phyloP scores from a whole-genome alignment of 345 rosid species.

The Ricinus communis region DNA sequence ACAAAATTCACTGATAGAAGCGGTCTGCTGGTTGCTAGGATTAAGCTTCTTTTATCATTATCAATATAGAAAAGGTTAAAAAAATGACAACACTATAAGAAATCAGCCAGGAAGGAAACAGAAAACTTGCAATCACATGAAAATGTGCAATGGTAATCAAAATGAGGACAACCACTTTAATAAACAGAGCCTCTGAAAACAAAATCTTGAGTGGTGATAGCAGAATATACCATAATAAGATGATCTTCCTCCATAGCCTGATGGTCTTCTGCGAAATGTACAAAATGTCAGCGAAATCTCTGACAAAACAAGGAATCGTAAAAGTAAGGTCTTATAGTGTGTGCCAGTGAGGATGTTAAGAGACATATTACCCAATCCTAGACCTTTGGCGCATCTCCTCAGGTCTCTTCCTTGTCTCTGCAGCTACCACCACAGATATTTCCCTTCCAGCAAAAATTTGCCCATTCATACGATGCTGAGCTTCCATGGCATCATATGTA shows the following conservation, averaged over 20 bases:
- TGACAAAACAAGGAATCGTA: not conserved
- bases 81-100: no score
- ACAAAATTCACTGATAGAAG: no score
- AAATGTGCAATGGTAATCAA: not conserved
- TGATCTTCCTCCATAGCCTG: conserved; percentile 63
- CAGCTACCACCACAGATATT: conserved; percentile 84
- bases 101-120: not conserved
- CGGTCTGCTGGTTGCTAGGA: no score
- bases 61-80: no score
- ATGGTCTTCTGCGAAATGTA: conserved; percentile 55
- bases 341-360: not conserved
- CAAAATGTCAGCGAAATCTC: conserved; percentile 15
- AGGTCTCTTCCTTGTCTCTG: conserved; percentile 92
- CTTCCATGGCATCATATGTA: conserved; percentile 79
- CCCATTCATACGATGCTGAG: conserved; percentile 88
- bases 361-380: conserved; percentile 48
- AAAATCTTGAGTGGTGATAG: not conserved
- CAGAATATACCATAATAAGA: conserved; percentile 68
- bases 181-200: not conserved
- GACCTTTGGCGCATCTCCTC: conserved; percentile 95
- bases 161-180: not conserved
- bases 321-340: not conserved
- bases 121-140: not conserved
- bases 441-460: conserved; percentile 81
- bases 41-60: no score